Conservation (phyloP, 2,329 filamentous ascomycete genomes). For the Neofusicoccum umdonicola region DNA sequence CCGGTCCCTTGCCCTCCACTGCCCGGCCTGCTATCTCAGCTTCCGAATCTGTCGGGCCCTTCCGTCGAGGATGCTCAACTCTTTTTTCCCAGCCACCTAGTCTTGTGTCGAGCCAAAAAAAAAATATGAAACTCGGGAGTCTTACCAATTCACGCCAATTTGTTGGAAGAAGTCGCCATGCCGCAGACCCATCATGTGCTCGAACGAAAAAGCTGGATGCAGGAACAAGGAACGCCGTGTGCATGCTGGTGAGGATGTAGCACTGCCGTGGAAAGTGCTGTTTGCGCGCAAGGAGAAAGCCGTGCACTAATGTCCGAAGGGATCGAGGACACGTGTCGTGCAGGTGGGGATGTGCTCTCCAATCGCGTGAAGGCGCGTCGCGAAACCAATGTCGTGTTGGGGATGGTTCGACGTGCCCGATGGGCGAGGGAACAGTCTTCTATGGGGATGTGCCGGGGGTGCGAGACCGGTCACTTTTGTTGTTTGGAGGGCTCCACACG, state of each 20-base stretch:
- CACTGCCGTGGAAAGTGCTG: background rate
- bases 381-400: background rate
- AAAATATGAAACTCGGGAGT: background rate
- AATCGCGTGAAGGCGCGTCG: background rate
- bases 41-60: background rate
- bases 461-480: background rate
- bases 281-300: background rate
- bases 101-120: background rate
- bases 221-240: constrained; percentile 5
- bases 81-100: background rate
- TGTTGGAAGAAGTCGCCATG: background rate
- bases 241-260: constrained; percentile 5
- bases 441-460: constrained; percentile 2
- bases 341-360: background rate
- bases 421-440: background rate
- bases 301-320: constrained; percentile 2
- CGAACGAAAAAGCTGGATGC: background rate
- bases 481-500: background rate
- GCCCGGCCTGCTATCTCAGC: background rate
- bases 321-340: constrained; percentile 10
- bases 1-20: background rate
- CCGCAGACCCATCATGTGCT: background rate
- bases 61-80: background rate
- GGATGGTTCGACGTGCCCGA: background rate
- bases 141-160: constrained; percentile 14